phyloP scores from a whole-genome alignment of 139 green algal genomes.

The Chlorella sp. region DNA sequence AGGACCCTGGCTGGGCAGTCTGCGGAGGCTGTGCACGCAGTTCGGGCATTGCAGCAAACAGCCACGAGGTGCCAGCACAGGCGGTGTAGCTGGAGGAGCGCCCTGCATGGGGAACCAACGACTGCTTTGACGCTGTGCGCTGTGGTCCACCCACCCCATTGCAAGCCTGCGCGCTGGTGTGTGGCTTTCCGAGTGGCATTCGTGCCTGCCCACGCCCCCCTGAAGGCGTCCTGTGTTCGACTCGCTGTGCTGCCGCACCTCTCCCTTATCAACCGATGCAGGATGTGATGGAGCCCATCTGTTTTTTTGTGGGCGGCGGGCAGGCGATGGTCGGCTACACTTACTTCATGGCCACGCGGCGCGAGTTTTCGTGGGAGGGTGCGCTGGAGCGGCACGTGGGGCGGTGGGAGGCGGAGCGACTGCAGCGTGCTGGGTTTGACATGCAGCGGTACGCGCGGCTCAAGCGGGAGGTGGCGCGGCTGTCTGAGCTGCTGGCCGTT shows the following conservation, averaged over 20 bases:
- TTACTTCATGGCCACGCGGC: conserved; percentile 17
- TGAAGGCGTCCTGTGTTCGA: too few relatives aligned
- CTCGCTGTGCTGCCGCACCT: not conserved
- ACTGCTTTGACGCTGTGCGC: too few relatives aligned
- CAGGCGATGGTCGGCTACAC: conserved; percentile 16
- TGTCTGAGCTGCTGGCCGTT: not conserved
- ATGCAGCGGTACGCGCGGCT: not conserved
- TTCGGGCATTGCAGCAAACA: too few relatives aligned
- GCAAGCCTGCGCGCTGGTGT: too few relatives aligned
- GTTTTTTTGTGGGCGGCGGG: conserved; percentile 26
- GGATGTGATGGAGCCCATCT: conserved; percentile 35
- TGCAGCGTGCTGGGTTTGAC: not conserved
- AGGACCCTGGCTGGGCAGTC: too few relatives aligned
- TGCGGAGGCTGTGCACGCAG: too few relatives aligned
- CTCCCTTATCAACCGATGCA: not conserved
- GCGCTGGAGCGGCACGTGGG: conserved; percentile 16
- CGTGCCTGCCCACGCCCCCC: too few relatives aligned
- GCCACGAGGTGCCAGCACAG: too few relatives aligned
- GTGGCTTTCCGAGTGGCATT: too few relatives aligned
- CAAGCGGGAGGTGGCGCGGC: not conserved
- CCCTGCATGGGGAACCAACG: too few relatives aligned
- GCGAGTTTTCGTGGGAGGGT: conserved; percentile 17
- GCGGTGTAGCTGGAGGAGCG: too few relatives aligned
- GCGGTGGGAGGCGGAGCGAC: not conserved
- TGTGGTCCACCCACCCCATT: too few relatives aligned